Conservation (phyloP, 176 grass and related monocot genomes). For the Eragrostis nindensis region DNA sequence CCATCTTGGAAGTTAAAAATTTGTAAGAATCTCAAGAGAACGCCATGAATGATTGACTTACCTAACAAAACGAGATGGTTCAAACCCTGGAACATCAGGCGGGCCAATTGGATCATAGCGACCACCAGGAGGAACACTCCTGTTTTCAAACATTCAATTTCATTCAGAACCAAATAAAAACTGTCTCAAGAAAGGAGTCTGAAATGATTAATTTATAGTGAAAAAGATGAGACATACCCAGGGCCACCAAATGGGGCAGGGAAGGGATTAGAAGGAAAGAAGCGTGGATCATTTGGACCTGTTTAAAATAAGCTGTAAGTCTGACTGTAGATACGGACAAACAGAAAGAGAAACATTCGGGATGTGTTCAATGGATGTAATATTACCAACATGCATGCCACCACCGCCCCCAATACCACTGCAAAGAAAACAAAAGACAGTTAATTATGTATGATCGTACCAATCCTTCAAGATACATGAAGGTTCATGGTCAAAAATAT, state of each 20-base stretch:
- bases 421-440: slow-evolving; percentile 36
- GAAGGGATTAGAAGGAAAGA: slow-evolving; percentile 69
- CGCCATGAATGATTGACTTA: slow-evolving; percentile 35
- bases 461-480: background rate
- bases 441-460: slow-evolving; percentile 27
- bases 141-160: slow-evolving; percentile 47
- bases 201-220: background rate
- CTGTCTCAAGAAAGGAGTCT: background rate
- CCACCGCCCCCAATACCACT: slow-evolving; percentile 66
- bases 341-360: background rate
- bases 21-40: slow-evolving; percentile 38
- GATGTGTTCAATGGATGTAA: slow-evolving; percentile 8
- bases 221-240: slow-evolving; percentile 47
- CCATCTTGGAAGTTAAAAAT: slow-evolving; percentile 18
- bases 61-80: slow-evolving; percentile 82
- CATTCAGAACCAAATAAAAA: slow-evolving; percentile 30
- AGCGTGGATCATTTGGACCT: slow-evolving; percentile 85
- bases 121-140: slow-evolving; percentile 59
- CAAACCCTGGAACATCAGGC: slow-evolving; percentile 87
- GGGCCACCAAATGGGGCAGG: slow-evolving; percentile 47
- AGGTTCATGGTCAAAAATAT: slow-evolving; percentile 30
- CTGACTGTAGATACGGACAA: slow-evolving; percentile 5
- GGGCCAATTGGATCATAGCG: slow-evolving; percentile 86
- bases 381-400: slow-evolving; percentile 86
- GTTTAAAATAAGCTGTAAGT: slow-evolving; percentile 29